phyloP scores from a whole-genome alignment of 2,329 filamentous ascomycete genomes.

The Fusarium incarnatum region DNA sequence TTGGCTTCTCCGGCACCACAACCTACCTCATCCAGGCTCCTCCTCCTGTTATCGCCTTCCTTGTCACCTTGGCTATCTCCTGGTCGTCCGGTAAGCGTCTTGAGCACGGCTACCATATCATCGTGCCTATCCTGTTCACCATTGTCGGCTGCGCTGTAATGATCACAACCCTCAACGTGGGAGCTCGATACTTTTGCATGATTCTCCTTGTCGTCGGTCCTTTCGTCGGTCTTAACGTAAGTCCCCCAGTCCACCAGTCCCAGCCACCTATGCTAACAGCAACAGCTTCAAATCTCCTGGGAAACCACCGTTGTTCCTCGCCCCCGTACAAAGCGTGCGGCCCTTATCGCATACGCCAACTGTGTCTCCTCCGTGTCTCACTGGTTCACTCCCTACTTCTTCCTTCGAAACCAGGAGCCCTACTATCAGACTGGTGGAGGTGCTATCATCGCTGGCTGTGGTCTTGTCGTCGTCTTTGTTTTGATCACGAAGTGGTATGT shows the following conservation, averaged over 20 bases:
- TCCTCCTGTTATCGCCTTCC: conserved; percentile 56
- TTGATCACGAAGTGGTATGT: conserved; percentile 41
- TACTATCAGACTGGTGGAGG: conserved; percentile 49
- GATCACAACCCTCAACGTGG: conserved; percentile 56
- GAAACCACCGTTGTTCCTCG: conserved; percentile 56
- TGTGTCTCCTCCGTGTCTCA: conserved; percentile 55
- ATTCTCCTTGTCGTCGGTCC: conserved; percentile 55
- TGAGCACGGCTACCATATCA: conserved; percentile 56
- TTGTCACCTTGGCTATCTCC: conserved; percentile 53
- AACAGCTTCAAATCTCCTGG: conserved; percentile 53
- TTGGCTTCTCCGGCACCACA: conserved; percentile 44
- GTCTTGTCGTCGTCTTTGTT: conserved; percentile 35
- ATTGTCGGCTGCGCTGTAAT: conserved; percentile 56
- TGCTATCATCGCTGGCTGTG: conserved; percentile 44
- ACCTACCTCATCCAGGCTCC: conserved; percentile 58
- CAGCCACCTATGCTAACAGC: accelerated
- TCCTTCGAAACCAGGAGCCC: conserved; percentile 47
- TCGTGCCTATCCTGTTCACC: conserved; percentile 52
- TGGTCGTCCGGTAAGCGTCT: conserved; percentile 55
- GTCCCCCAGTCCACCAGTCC: accelerated
- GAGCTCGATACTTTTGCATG: conserved; percentile 56
- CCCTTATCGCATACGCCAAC: conserved; percentile 57
- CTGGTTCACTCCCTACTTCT: conserved; percentile 58
- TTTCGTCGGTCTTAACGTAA: conserved; percentile 54
- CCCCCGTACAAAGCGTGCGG: conserved; percentile 55